A percentile compares a stretch with the other conserved stretches of the same genome.
phyloP scores from a whole-genome alignment of 139 green algal species.

The Coelastrella sp. region DNA sequence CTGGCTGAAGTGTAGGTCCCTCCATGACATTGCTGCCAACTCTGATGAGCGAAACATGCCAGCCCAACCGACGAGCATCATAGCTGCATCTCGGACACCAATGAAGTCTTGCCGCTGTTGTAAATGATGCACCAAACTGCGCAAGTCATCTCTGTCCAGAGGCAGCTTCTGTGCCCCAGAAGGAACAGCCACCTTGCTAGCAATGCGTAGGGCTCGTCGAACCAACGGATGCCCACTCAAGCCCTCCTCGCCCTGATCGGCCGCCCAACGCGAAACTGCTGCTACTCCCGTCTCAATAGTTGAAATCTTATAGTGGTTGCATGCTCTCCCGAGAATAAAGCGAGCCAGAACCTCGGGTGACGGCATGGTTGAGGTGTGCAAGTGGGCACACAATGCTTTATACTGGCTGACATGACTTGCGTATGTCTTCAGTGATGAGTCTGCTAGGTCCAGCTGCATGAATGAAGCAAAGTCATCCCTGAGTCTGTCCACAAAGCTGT shows the following conservation, averaged over 20 bases:
- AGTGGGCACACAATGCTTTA: not conserved
- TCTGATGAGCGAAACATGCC: slow-evolving; percentile 22
- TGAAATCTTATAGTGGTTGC: not conserved
- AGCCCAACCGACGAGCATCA: slow-evolving; percentile 4
- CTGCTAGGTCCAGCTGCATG: slow-evolving; percentile 22
- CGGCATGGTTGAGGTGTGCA: not conserved
- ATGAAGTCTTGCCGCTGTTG: not conserved
- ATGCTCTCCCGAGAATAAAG: slow-evolving; percentile 22
- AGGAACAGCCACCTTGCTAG: slow-evolving; percentile 8
- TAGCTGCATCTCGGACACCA: not conserved
- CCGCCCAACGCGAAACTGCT: not conserved
- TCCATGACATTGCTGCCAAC: not conserved
- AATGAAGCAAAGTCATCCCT: not conserved
- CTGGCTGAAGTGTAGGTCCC: not conserved
- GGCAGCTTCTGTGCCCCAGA: slow-evolving; percentile 21
- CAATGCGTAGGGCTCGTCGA: not conserved
- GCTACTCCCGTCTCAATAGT: slow-evolving; percentile 25
- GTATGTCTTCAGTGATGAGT: not conserved
- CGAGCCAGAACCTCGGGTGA: not conserved
- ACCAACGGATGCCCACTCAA: not conserved
- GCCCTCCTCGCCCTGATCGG: not conserved
- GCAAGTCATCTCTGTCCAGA: not conserved
- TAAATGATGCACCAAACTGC: not conserved
- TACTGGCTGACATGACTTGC: not conserved
- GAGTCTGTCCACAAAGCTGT: too few relatives aligned